phyloP scores from a whole-genome alignment of 2,329 filamentous ascomycete genomes.

The Alternaria consortialis region DNA sequence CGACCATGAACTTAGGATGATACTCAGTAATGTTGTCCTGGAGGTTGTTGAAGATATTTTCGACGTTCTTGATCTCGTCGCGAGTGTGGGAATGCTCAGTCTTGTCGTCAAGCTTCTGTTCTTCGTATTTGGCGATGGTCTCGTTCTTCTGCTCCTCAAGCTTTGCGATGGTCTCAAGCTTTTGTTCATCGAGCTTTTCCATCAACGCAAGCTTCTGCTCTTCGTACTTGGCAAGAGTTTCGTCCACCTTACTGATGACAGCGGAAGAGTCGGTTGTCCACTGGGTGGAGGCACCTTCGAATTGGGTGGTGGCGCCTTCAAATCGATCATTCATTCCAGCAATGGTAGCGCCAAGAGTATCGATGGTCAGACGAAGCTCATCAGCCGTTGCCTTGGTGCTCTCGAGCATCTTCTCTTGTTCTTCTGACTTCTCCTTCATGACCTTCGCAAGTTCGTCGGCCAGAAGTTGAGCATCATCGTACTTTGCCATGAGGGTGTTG shows the following conservation, averaged over 20 bases:
- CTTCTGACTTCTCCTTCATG: constrained; percentile 75
- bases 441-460: constrained; percentile 78
- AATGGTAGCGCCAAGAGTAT: constrained; percentile 76
- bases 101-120: constrained; percentile 77
- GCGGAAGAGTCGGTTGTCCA: constrained; percentile 88
- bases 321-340: constrained; percentile 66
- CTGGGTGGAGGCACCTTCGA: constrained; percentile 85
- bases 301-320: constrained; percentile 80
- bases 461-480: constrained; percentile 81
- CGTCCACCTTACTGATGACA: constrained; percentile 83
- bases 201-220: constrained; percentile 80
- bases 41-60: constrained; percentile 76
- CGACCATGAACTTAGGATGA: constrained; percentile 86
- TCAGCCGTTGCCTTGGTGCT: constrained; percentile 83
- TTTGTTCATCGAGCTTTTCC: constrained; percentile 63
- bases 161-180: constrained; percentile 71
- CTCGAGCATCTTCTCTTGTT: constrained; percentile 76
- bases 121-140: constrained; percentile 73
- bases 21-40: constrained; percentile 82
- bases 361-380: constrained; percentile 85
- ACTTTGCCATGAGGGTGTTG: constrained; percentile 81
- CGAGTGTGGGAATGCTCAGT: constrained; percentile 83
- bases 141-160: constrained; percentile 80
- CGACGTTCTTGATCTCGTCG: constrained; percentile 78
- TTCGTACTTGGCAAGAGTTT: constrained; percentile 77